phyloP scores from a whole-genome alignment of 805 yeast genomes.

The Candida anglica region DNA sequence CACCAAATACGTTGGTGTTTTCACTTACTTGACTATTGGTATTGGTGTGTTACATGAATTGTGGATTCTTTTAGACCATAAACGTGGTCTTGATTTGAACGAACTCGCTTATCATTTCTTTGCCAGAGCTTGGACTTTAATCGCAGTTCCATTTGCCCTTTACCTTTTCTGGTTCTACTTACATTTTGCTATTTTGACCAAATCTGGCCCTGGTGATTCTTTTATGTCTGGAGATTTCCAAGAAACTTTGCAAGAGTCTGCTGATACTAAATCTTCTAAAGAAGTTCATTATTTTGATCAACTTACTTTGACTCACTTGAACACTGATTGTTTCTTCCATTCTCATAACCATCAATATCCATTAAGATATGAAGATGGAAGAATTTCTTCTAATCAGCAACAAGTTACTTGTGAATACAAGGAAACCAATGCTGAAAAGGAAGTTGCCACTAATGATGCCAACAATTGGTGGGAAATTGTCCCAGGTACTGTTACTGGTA shows the following conservation, averaged over 20 bases:
- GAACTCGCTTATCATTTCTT: conserved; percentile 64
- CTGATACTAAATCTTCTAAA: conserved; percentile 65
- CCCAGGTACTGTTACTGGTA: conserved; percentile 34
- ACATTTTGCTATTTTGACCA: conserved; percentile 76
- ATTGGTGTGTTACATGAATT: conserved; percentile 79
- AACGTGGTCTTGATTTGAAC: conserved; percentile 56
- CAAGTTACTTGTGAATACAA: conserved; percentile 75
- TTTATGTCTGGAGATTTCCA: conserved; percentile 97
- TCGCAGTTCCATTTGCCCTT: conserved; percentile 75
- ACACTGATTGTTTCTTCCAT: conserved; percentile 74
- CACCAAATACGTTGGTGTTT: conserved; percentile 93
- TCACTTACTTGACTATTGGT: conserved; percentile 87
- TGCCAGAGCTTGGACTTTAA: conserved; percentile 67
- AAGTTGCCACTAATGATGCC: conserved; percentile 61
- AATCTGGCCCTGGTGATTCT: conserved; percentile 93
- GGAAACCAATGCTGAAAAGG: conserved; percentile 24
- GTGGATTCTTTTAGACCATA: conserved; percentile 80
- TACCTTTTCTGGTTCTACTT: conserved; percentile 89
- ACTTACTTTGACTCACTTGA: conserved; percentile 75
- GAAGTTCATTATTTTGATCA: conserved; percentile 73
- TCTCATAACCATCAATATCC: conserved; percentile 80
- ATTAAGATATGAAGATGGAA: conserved; percentile 91
- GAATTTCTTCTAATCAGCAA: conserved; percentile 91
- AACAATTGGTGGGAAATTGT: conserved; percentile 86
- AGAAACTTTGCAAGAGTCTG: conserved; percentile 83